Conservation (phyloP, 1,284 basidiomycete species). For the Puccinia horiana region DNA sequence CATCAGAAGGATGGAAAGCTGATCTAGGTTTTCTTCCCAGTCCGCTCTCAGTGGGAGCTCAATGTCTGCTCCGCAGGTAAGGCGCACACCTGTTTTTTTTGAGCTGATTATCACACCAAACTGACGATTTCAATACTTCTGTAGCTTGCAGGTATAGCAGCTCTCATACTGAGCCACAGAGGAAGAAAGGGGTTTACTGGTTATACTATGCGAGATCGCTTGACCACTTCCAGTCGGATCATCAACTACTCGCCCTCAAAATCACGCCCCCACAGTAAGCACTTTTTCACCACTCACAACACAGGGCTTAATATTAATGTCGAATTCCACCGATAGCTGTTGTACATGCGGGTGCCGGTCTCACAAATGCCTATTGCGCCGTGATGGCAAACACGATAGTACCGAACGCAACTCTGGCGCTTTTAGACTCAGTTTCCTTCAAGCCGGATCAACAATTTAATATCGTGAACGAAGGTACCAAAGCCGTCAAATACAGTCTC, state of each 20-base stretch:
- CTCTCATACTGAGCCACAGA: conserved; percentile 28
- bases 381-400: conserved; percentile 42
- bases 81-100: not conserved
- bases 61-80: conserved; percentile 45
- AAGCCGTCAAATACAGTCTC: conserved; percentile 12
- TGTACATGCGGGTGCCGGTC: conserved; percentile 45
- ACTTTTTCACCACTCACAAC: not conserved
- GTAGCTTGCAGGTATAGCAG: conserved; percentile 46
- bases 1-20: not conserved
- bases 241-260: not conserved
- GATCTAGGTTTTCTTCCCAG: not conserved
- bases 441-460: conserved; percentile 20
- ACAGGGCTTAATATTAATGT: not conserved
- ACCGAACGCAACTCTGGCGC: conserved; percentile 20
- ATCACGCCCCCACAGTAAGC: not conserved
- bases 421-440: conserved; percentile 42
- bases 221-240: conserved; percentile 22
- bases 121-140: not conserved
- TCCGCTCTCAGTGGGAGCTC: conserved; percentile 35
- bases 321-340: conserved; percentile 12
- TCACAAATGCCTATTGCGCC: conserved; percentile 46
- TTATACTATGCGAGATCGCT: conserved; percentile 30
- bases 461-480: conserved; percentile 18
- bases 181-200: conserved; percentile 23
- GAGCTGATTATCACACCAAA: not conserved